Evolutionary conservation across 768 basidiomycete genomes (phyloP).

Genomic region (Pleurotus sapidus): DNA sequence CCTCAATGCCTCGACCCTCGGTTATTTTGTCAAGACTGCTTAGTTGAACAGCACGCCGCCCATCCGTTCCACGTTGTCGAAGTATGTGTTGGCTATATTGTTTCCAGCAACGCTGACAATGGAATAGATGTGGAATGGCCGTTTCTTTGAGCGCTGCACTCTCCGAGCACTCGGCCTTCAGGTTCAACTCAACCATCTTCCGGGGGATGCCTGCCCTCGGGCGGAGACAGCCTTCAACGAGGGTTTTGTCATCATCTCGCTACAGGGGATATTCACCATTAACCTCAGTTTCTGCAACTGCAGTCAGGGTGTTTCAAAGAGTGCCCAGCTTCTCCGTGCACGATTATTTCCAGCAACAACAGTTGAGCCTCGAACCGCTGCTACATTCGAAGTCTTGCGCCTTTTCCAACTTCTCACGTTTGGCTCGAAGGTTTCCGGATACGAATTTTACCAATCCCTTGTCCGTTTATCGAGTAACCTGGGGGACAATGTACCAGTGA

Average conservation of each 20-base stretch:
- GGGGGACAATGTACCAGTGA: constrained; percentile 10
- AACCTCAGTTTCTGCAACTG: not conserved
- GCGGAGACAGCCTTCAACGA: not conserved
- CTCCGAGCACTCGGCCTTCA: not conserved
- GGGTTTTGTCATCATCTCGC: not conserved
- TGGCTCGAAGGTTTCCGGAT: constrained; percentile 27
- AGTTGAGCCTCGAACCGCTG: constrained; percentile 21
- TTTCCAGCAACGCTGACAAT: not conserved
- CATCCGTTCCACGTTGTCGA: not conserved
- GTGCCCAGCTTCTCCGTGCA: constrained; percentile 27
- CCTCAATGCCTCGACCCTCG: not conserved
- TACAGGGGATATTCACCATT: not conserved
- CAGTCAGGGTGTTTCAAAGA: no score
- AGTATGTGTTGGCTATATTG: not conserved
- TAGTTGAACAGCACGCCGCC: not conserved
- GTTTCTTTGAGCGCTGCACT: not conserved
- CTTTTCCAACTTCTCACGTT: constrained; percentile 28
- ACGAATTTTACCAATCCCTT: constrained; percentile 27
- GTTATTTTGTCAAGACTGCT: not conserved
- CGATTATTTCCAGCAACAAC: constrained; percentile 27
- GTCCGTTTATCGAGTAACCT: constrained; percentile 26
- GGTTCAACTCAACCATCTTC: not conserved
- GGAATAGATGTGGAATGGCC: not conserved
- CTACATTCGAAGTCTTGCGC: constrained; percentile 26
- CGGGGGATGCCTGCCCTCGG: not conserved